Evolutionary conservation across 1,284 basidiomycete species (phyloP).

Genomic region (Farysia itapuensis): DNA sequence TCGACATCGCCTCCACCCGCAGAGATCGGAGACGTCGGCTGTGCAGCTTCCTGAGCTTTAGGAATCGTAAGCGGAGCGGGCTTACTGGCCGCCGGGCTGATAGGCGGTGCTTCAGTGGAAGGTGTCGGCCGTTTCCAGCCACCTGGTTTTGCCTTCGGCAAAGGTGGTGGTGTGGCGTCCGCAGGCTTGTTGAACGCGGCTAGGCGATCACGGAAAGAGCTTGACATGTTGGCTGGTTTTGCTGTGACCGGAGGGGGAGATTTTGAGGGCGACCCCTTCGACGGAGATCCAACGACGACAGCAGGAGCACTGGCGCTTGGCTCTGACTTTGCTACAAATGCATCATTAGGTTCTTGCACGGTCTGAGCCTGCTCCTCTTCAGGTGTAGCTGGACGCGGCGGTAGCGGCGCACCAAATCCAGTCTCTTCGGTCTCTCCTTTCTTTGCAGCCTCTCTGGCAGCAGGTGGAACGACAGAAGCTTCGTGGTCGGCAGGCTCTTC

Average conservation of each 20-base stretch:
- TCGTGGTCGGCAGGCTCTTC: conserved; percentile 21
- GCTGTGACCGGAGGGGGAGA: conserved; percentile 33
- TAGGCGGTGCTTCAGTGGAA: conserved; percentile 37
- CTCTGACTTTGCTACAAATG: not conserved
- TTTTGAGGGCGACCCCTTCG: conserved; percentile 1
- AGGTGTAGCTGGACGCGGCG: conserved; percentile 24
- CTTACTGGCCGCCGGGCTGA: conserved; percentile 1
- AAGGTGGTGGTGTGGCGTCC: conserved; percentile 44
- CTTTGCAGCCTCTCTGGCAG: conserved; percentile 25
- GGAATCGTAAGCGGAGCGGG: too few species aligned
- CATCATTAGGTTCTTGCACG: not conserved
- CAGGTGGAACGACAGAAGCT: conserved; percentile 37
- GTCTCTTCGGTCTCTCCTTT: conserved; percentile 24
- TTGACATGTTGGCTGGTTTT: conserved; percentile 46
- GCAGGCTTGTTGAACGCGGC: conserved; percentile 58
- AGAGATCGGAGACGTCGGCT: conserved; percentile 6
- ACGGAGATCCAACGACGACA: not conserved
- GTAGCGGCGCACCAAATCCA: conserved; percentile 29
- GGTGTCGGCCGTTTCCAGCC: conserved; percentile 54
- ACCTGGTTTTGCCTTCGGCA: conserved; percentile 50
- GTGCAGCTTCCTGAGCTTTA: too few species aligned
- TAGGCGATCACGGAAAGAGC: conserved; percentile 53
- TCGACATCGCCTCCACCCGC: conserved; percentile 1
- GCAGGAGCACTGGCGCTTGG: not conserved
- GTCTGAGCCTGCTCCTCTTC: conserved; percentile 7